phyloP scores from a whole-genome alignment of 2,329 filamentous ascomycete species.

The Huntiella savannae region DNA sequence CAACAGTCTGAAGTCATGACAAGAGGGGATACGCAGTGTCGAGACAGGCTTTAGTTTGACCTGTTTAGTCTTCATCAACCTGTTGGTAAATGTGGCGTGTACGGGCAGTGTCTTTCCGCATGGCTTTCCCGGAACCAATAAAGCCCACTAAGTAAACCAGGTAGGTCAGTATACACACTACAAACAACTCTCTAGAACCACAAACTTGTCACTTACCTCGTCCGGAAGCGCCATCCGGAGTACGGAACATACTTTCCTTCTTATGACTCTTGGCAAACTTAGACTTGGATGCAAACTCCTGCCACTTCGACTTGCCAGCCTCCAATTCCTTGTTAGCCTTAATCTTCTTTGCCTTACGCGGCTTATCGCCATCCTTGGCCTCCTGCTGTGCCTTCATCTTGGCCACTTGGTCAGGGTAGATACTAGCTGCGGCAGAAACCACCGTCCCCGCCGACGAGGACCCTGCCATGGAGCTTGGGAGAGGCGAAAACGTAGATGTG shows the following conservation, averaged over 20 bases:
- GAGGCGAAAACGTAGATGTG: slow-evolving; percentile 6
- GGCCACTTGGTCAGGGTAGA: slow-evolving; percentile 32
- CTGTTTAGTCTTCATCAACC: slow-evolving; percentile 48
- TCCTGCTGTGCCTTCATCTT: slow-evolving; percentile 42
- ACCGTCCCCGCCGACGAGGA: slow-evolving; percentile 26
- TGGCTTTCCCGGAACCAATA: slow-evolving; percentile 81
- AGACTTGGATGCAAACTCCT: slow-evolving; percentile 69
- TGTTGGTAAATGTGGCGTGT: slow-evolving; percentile 71
- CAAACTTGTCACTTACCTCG: slow-evolving; percentile 42
- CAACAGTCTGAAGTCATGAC: no score
- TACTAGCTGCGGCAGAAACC: slow-evolving; percentile 34
- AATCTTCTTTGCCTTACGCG: slow-evolving; percentile 68
- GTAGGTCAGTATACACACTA: slow-evolving; percentile 14
- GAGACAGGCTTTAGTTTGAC: background rate
- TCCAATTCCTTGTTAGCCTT: slow-evolving; percentile 84
- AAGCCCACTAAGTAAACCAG: slow-evolving; percentile 56
- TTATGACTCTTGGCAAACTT: slow-evolving; percentile 49
- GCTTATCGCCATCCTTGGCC: slow-evolving; percentile 43
- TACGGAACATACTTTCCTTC: slow-evolving; percentile 95
- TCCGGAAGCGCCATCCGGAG: slow-evolving; percentile 66
- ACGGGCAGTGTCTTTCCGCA: slow-evolving; percentile 78
- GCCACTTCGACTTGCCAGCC: slow-evolving; percentile 82
- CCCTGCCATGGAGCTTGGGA: slow-evolving; percentile 10
- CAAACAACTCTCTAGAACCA: background rate
- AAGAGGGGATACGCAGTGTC: background rate